Evolutionary conservation across 148 eudicot genomes (phyloP), one percentile per base, ranked within the genome.

Genomic region (Talinum fruticosum): DNA sequence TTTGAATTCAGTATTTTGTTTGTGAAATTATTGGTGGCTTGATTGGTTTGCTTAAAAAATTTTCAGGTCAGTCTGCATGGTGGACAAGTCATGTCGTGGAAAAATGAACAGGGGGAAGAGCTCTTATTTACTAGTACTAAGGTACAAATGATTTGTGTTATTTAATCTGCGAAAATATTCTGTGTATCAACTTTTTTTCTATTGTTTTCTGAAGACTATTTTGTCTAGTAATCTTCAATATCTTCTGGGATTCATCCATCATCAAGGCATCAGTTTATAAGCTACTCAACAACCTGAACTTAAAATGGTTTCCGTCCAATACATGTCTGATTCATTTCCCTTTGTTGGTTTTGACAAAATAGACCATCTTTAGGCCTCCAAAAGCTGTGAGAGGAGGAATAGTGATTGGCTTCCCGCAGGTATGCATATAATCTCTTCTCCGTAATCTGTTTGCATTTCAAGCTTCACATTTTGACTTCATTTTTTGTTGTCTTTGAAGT

Each of bases 361-460:
- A 93, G 99, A 94, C 90, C 14, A 80, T 88, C 61, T 86, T 88
- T 53, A 93, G 83, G 85, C 86, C 94, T 79, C 92, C 97, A 21
- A 93, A 91, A 80, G 90, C 90, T n/a, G 87, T 86, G 89, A 85
- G 97, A 67, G 99, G 99, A 79, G 99, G 99, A 69, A 91, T 91
- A 28, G 87, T 93, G 71, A 84, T 91, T 75, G 93, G 97, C 80
- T 96, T 96, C 71, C 99, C 99, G 28, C 93, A 96, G 97, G 99
- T 96, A 87, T 34, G n/a, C n/a, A n/a, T 37, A 64, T 37, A 24
- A 32, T 73, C 49, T 33, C 68, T 37, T n/a, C 41, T 68, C 30
- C 61, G n/a, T n/a, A 10, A 35, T 71, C 54, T 37, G n/a, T n/a
- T 76, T 59, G 68, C 28, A 24, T 18, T 54, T 35, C 14, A 19